A percentile compares a stretch with the other conserved stretches of the same genome.
phyloP scores from a whole-genome alignment of 305 asterid species.

The Fraxinus paxiana region DNA sequence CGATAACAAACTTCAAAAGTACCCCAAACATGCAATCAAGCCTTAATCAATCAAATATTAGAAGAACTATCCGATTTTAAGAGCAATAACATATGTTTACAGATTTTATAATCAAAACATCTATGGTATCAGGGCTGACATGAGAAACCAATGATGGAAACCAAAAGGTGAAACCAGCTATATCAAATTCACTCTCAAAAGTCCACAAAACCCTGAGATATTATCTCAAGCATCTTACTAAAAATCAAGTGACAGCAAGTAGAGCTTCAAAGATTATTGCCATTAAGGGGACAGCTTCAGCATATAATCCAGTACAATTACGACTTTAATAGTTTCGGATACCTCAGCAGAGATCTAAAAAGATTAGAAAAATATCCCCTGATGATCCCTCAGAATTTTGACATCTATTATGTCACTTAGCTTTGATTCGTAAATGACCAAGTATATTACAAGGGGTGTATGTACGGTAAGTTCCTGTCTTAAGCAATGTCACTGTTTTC shows the following conservation, averaged over 20 bases:
- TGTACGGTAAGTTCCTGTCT: constrained; percentile 5
- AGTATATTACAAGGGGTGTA: neutral
- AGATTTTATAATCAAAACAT: neutral
- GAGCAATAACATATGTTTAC: neutral
- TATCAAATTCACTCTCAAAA: neutral
- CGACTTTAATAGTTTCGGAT: neutral
- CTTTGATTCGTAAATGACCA: neutral
- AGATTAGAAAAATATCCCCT: neutral
- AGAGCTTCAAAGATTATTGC: neutral
- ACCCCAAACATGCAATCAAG: constrained; percentile 3
- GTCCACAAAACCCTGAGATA: constrained; percentile 3
- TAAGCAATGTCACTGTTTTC: constrained; percentile 6
- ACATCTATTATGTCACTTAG: neutral
- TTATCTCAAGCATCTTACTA: neutral
- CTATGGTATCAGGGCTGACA: neutral
- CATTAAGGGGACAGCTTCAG: neutral
- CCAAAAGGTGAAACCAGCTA: neutral
- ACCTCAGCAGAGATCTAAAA: neutral
- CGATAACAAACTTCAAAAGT: constrained; percentile 11
- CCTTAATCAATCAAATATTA: neutral
- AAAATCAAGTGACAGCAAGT: neutral
- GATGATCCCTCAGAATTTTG: neutral
- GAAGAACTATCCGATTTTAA: neutral
- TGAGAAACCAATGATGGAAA: neutral
- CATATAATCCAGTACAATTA: neutral